phyloP scores from a whole-genome alignment of 129 eudicot species.

The Sambucus nigra region DNA sequence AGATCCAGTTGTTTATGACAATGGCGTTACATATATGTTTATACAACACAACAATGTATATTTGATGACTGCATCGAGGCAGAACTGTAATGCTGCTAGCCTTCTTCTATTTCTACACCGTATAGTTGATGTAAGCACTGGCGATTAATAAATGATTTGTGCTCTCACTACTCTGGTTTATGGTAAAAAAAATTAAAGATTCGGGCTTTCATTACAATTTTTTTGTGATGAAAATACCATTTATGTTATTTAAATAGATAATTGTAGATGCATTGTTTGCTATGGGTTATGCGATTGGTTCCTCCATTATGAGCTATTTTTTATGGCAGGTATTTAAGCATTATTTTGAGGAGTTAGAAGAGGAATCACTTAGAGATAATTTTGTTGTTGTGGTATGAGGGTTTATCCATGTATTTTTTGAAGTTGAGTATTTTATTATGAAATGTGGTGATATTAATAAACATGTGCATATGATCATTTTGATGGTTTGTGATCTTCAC shows the following conservation, averaged over 20 bases:
- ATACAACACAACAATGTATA: slow-evolving; percentile 97
- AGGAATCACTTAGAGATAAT: slow-evolving; percentile 99
- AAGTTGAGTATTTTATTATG: not conserved
- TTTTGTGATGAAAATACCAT: too few species aligned
- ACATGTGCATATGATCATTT: not conserved
- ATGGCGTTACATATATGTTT: slow-evolving; percentile 92
- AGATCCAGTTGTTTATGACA: slow-evolving; percentile 89
- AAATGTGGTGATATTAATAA: not conserved
- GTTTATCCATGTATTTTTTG: not conserved
- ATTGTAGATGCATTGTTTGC: not conserved
- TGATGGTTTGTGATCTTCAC: slow-evolving; percentile 23
- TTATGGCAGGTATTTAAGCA: slow-evolving; percentile 84
- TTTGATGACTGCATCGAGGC: slow-evolving; percentile 88
- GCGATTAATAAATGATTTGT: slow-evolving; percentile 11
- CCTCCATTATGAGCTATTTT: not conserved
- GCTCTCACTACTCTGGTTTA: slow-evolving; percentile 1
- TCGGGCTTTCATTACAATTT: too few species aligned
- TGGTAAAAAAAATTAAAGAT: too few species aligned
- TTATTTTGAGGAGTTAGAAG: slow-evolving; percentile 96
- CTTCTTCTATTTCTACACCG: slow-evolving; percentile 90
- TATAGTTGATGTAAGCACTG: slow-evolving; percentile 79
- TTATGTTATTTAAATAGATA: not conserved
- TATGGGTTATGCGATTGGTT: not conserved
- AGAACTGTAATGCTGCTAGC: slow-evolving; percentile 99
- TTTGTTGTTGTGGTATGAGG: slow-evolving; percentile 93